phyloP scores from a whole-genome alignment of 2,329 filamentous ascomycete genomes.

The Fusarium sp. region DNA sequence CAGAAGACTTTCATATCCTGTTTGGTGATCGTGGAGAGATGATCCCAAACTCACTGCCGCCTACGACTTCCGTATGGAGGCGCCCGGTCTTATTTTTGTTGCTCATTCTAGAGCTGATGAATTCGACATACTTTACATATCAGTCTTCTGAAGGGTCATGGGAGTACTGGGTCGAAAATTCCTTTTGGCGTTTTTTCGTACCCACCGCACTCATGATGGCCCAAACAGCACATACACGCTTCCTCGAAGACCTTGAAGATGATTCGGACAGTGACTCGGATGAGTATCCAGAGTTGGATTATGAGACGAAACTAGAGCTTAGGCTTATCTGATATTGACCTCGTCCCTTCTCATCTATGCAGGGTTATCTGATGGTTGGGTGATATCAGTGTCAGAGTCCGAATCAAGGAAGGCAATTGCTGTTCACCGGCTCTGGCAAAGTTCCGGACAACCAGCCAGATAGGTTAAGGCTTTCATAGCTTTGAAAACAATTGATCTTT shows the following conservation, averaged over 20 bases:
- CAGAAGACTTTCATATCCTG: not conserved
- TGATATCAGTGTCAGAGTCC: not conserved
- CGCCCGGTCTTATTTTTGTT: not conserved
- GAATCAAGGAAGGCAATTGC: too few relatives aligned
- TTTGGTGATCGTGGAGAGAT: not conserved
- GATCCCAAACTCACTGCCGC: not conserved
- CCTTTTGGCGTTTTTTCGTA: too few relatives aligned
- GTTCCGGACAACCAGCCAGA: too few relatives aligned
- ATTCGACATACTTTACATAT: not conserved
- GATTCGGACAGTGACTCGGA: not conserved
- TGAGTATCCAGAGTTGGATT: not conserved
- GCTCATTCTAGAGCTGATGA: not conserved
- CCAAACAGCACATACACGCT: not conserved
- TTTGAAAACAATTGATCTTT: not conserved
- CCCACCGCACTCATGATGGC: not conserved
- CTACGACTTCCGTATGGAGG: not conserved
- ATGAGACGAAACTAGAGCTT: rapidly evolving
- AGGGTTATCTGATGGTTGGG: not conserved
- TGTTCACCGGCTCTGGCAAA: too few relatives aligned
- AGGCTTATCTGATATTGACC: not conserved
- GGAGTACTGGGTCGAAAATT: not conserved
- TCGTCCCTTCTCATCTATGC: not conserved
- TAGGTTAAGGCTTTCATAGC: not conserved
- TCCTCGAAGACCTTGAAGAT: not conserved
- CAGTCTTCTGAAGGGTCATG: not conserved